These are phyloP conservation scores for Magnaporthales sp. DNA, from an alignment of 2,329 filamentous ascomycete species.

Conservation along the genomic window DNA sequence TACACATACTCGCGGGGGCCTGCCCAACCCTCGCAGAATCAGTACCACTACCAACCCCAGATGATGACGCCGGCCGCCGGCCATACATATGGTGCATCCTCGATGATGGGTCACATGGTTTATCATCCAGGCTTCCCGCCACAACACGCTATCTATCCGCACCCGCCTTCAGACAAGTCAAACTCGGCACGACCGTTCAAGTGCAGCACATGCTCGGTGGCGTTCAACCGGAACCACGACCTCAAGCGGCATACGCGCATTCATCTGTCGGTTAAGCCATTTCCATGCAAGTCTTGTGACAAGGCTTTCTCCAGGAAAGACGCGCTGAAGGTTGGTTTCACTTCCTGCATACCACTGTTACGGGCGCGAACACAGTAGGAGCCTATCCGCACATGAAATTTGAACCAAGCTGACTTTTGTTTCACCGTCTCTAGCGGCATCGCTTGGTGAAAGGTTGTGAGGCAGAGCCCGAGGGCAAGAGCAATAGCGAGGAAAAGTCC, in stretches of 20 bases:
- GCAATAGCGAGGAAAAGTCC: background rate
- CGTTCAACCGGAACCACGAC: constrained; percentile 91
- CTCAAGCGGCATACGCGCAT: constrained; percentile 94
- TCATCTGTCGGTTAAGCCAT: constrained; percentile 91
- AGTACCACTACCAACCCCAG: background rate
- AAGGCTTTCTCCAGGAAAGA: constrained; percentile 98
- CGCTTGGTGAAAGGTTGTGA: constrained; percentile 57
- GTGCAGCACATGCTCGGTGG: background rate
- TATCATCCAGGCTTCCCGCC: background rate
- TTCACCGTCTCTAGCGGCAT: constrained; percentile 37
- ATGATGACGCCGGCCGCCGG: background rate
- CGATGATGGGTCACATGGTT: background rate
- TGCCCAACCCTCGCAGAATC: background rate
- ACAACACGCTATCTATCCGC: background rate
- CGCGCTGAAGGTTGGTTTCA: constrained; percentile 76
- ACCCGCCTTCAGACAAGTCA: background rate
- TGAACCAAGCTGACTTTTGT: background rate
- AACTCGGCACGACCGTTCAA: background rate
- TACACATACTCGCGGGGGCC: background rate
- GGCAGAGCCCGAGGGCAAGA: background rate
- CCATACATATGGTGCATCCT: background rate
- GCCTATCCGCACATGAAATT: background rate
- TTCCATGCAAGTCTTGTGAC: constrained; percentile 82
- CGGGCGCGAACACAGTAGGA: background rate
- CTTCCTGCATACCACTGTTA: too few relatives aligned